Base-by-base conservation (phyloP, 306 rosid genomes). In the Astragalus glycyphyllos region DNA sequence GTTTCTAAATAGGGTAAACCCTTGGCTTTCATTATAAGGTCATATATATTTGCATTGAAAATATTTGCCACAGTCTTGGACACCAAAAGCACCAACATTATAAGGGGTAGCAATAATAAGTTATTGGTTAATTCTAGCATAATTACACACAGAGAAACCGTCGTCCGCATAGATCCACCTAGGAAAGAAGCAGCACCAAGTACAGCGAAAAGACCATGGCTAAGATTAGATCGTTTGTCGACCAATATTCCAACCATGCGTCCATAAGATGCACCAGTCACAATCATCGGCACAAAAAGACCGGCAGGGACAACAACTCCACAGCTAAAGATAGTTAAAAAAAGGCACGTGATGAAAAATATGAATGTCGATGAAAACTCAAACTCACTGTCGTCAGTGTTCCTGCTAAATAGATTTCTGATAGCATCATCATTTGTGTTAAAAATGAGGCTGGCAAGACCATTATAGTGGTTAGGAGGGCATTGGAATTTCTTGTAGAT, bases 401-500 rank as follows among this genome's bases (percentile, higher is more conserved):
- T 56, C 81, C 55, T 84, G 86, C 99, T 94, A 69, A 91, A 89
- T 65, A 94, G 90, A 79, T 91, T 94, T 75, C 68, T 84, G 65
- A 94, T 94, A 49, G 99, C 99, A 82, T 94, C 96, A 46, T 91
- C 99, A 40, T 88, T 91, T 29, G 99, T 94, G 81, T 94, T 94
- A 44, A 94, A 94, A 81, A 94, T 89, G 64, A 94, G 97, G 82
- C 99, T 94, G 67, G 99, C 99, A 69, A 94, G 97, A 80, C 90
- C 97, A 73, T 94, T 94, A 69, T 94, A 91, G 58, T 91, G 81
- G 73, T 80, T 78, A 62, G 88, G 75, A 55, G 88, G 78, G 63
- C 99, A 94, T 46, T 89, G 97, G 45, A 94, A 94, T 87, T 89
- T 94, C 90, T 94, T 94, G 88, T 86, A 94, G 92, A 86, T 91